Base-by-base conservation (phyloP, 1,139 yeast species). In the Saccharomyces hybrid region DNA sequence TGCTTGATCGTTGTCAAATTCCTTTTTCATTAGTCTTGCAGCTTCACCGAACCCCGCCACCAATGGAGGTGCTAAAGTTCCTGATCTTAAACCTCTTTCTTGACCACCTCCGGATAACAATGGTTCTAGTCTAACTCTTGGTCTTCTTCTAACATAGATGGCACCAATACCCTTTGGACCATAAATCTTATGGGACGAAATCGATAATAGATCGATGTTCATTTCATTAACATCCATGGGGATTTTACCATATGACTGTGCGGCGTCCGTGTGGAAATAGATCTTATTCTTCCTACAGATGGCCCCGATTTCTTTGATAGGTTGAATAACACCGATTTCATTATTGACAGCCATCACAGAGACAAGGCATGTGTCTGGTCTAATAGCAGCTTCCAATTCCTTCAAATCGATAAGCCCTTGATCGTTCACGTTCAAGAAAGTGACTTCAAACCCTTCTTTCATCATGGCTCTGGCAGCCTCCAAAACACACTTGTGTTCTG, bases 151-250 rank as follows among this genome's bases (percentile, higher is more conserved):
- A 46, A 95, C 93, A 69, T 81, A 93, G 64, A 91, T 78, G 14
- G 99, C 99, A 66, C 99, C 99, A 61, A 90, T 81, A 59, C 99
- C 99, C 81, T 86, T 93, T 61, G 99, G 99, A 4, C 99, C 99
- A 72, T 95, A 93, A 58, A 95, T 86, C 75, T 93, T 93, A 75
- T 93, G 99, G 3, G 96, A 91, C 0, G 96, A 88, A 58, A 93
- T 87, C 21, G 97, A 89, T 83, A 95, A 78, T 62, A 91, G 75
- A 73, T 93, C 99, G 65, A 93, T 88, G 70, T 93, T 90, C 86
- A 85, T 82, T 64, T 85, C 88, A 75, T 95, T 90, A 58, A 93
- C 99, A 68, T 93, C 97, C 55, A 93, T 75, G 52, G 90, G 89
- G 55, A 95, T 81, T 73, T 95, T 95, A 60, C 99, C 99, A 68